Conservation (phyloP, 1,284 basidiomycete species). For the Cystobasidium sp. region DNA sequence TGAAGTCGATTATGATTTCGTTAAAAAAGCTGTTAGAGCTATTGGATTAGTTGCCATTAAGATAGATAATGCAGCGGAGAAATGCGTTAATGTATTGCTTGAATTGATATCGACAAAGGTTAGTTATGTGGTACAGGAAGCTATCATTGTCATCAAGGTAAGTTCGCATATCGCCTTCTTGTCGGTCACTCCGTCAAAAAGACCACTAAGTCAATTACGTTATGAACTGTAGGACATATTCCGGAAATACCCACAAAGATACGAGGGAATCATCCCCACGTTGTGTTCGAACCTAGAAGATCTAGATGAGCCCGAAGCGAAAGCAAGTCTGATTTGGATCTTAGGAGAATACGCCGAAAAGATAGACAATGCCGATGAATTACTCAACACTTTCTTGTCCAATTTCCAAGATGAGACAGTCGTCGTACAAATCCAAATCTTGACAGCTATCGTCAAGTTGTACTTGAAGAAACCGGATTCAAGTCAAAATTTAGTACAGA, state of each 20-base stretch:
- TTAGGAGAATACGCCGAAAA: slow-evolving; percentile 97
- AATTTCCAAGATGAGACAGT: slow-evolving; percentile 88
- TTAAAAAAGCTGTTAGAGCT: slow-evolving; percentile 88
- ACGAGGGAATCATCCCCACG: slow-evolving; percentile 94
- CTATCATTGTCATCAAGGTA: slow-evolving; percentile 97
- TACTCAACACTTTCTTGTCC: slow-evolving; percentile 87
- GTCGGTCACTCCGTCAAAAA: neutral
- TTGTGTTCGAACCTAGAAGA: slow-evolving; percentile 94
- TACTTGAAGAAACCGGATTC: slow-evolving; percentile 93
- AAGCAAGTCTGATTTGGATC: slow-evolving; percentile 98
- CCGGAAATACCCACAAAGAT: slow-evolving; percentile 94
- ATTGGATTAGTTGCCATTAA: slow-evolving; percentile 97
- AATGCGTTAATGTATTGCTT: slow-evolving; percentile 90
- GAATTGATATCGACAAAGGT: slow-evolving; percentile 90
- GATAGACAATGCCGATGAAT: slow-evolving; percentile 93
- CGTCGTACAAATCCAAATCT: slow-evolving; percentile 89
- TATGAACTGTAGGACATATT: slow-evolving; percentile 79
- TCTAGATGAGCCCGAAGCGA: slow-evolving; percentile 96
- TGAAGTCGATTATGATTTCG: slow-evolving; percentile 98
- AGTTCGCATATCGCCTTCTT: slow-evolving; percentile 34
- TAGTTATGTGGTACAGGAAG: slow-evolving; percentile 97
- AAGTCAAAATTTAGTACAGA: slow-evolving; percentile 86
- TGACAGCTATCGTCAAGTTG: slow-evolving; percentile 95
- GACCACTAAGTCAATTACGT: neutral
- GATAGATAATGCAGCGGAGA: slow-evolving; percentile 87